Percentiles rank a stretch among this genome's conserved stretches.
Evolutionary conservation across 78 protist genomes (phyloP).

Genomic region (Trichosphaerium sp.): DNA sequence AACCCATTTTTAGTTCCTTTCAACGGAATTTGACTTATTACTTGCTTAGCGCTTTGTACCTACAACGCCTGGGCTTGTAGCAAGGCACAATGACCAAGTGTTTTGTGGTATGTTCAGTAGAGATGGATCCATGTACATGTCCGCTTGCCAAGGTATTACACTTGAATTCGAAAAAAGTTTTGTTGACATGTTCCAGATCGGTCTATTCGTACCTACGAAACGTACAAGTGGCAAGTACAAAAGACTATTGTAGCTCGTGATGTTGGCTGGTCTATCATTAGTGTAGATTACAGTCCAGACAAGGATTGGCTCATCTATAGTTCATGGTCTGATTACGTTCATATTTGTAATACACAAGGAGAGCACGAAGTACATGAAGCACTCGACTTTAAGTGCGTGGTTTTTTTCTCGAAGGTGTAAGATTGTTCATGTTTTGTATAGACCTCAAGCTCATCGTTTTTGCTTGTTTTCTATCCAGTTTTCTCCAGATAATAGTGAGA

Average conservation of each 20-base stretch:
- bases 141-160: constrained; percentile 27
- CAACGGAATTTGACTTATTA: too few species aligned
- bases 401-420: not conserved
- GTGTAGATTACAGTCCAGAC: constrained; percentile 26
- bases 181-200: not conserved
- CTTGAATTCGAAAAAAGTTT: not conserved
- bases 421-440: not conserved
- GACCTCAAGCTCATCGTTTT: constrained; percentile 11
- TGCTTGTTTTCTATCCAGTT: constrained; percentile 53
- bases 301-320: constrained; percentile 36
- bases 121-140: constrained; percentile 25
- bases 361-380: constrained; percentile 6
- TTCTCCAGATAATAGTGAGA: constrained; percentile 20
- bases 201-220: constrained; percentile 15
- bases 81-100: not conserved
- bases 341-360: constrained; percentile 12
- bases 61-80: not conserved
- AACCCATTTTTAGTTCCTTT: too few species aligned
- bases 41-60: too few species aligned
- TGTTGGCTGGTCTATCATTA: constrained; percentile 32
- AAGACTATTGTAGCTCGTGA: not conserved
- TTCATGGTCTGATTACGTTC: constrained; percentile 31
- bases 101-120: constrained; percentile 29
- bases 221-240: not conserved
- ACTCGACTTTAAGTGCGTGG: not conserved